Conservation (phyloP, 805 yeast genomes). For the Starmerella bombi region DNA sequence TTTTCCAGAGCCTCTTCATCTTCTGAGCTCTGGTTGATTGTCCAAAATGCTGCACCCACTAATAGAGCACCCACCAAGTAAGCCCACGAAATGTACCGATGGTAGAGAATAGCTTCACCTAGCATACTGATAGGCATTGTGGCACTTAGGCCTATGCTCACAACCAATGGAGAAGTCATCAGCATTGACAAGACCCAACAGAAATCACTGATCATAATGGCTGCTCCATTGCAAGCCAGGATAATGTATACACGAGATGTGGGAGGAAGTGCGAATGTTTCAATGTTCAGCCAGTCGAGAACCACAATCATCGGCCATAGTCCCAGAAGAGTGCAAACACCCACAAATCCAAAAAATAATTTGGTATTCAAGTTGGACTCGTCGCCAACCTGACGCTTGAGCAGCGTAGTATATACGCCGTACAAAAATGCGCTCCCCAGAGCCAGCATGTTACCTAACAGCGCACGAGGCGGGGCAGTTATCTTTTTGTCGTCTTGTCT, state of each 20-base stretch:
- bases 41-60: slow-evolving; percentile 71
- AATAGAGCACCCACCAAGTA: slow-evolving; percentile 70
- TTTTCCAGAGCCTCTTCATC: slow-evolving; percentile 39
- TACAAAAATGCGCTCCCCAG: slow-evolving; percentile 77
- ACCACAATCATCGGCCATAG: slow-evolving; percentile 73
- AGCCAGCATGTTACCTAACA: slow-evolving; percentile 70
- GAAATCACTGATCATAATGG: slow-evolving; percentile 78
- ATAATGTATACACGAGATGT: slow-evolving; percentile 39
- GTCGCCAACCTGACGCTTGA: slow-evolving; percentile 57
- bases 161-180: slow-evolving; percentile 85
- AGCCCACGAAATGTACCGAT: slow-evolving; percentile 42
- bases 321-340: slow-evolving; percentile 57
- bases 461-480: slow-evolving; percentile 23
- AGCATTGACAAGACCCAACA: slow-evolving; percentile 95
- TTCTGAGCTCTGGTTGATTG: slow-evolving; percentile 67
- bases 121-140: slow-evolving; percentile 92
- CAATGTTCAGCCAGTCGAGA: slow-evolving; percentile 51
- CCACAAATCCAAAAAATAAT: slow-evolving; percentile 89
- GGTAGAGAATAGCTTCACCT: slow-evolving; percentile 70
- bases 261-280: slow-evolving; percentile 59
- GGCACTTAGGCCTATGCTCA: slow-evolving; percentile 83
- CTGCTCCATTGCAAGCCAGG: slow-evolving; percentile 50
- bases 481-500: slow-evolving; percentile 29
- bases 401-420: slow-evolving; percentile 76
- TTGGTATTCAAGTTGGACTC: slow-evolving; percentile 73